Evolutionary conservation across 2,329 filamentous ascomycete species (phyloP), one percentile per base, ranked within the genome.

Genomic region (Albophoma yamanashiensis): DNA sequence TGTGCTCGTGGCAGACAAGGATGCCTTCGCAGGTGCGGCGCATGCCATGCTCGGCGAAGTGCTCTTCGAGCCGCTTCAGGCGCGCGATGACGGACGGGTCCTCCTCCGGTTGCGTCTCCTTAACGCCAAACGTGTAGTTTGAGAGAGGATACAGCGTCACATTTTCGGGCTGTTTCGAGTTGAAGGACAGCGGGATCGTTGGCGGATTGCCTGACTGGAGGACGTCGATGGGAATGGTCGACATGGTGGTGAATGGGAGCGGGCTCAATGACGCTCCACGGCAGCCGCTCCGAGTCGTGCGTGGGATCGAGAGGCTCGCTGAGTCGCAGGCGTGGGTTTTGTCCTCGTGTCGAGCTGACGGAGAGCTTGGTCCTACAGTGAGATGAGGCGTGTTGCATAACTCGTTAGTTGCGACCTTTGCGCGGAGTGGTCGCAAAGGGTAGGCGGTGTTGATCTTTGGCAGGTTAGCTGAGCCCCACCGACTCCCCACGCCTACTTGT

Each of bases 81-180:
- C 94, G 89, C 60, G 94, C 92, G 60, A 96, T 85, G 2, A 99
- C 94, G 0, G 92, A 97, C 0, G 93, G 92, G 70, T 99, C 94
- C 76, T 99, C 94, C 76, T 99, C 94, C 2, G 93, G 94, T 73
- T 99, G 94, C 27, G 90, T 95, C 79, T 97, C 94, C 77, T 99
- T 99, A 62, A 95, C 96, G 64, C 93, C 93, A 70, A 99, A 97
- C 31, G 94, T 97, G 81, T 99, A 99, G 81, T 97, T 99, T 66
- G 92, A 96, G 56, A 99, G 84, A 40, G 94, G 94, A 71, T 92
- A 97, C 34, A 99, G 84, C 58, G 90, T 89, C 70, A 99, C 92
- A 2, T 92, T 94, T 67, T 87, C 79, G 40, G 93, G 91, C 75
- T 99, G 94, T 73, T 93, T 92, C 58, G 84, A 87, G 71, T 92